Evolutionary conservation across 2,329 filamentous ascomycete genomes (phyloP).

Genomic region (Sordariomycetes sp.): DNA sequence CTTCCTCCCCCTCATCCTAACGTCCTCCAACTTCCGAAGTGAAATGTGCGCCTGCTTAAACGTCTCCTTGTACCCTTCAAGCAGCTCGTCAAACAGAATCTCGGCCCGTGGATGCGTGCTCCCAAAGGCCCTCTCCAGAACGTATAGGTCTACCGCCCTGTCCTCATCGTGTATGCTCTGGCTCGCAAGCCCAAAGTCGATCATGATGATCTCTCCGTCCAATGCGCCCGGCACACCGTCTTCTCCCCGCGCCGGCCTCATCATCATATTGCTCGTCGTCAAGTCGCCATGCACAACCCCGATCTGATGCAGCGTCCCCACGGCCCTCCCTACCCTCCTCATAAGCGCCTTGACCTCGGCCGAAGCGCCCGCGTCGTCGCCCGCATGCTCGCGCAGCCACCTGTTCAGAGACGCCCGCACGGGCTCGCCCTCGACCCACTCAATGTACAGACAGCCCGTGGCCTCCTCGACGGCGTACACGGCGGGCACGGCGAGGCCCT

Average conservation of each 20-base stretch:
- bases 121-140: constrained; percentile 86
- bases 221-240: constrained; percentile 17
- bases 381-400: constrained; percentile 44
- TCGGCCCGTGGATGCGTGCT: constrained; percentile 89
- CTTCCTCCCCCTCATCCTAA: constrained; percentile 88
- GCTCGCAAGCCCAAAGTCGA: constrained; percentile 86
- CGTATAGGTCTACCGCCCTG: constrained; percentile 89
- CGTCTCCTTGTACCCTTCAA: constrained; percentile 61
- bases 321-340: constrained; percentile 56
- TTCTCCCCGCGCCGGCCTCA: constrained; percentile 28
- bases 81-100: constrained; percentile 59
- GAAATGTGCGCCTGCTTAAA: constrained; percentile 68
- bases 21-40: constrained; percentile 77
- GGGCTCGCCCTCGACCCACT: constrained; percentile 70
- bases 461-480: constrained; percentile 59
- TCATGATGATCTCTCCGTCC: constrained; percentile 73
- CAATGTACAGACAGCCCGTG: constrained; percentile 67
- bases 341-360: constrained; percentile 50
- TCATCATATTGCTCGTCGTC: constrained; percentile 95
- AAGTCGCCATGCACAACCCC: constrained; percentile 91
- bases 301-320: constrained; percentile 69
- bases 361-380: constrained; percentile 27
- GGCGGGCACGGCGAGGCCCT: constrained; percentile 72
- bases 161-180: constrained; percentile 82
- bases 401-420: constrained; percentile 60